phyloP scores from a whole-genome alignment of 768 basidiomycete genomes.

The Coprinellus micaceus region DNA sequence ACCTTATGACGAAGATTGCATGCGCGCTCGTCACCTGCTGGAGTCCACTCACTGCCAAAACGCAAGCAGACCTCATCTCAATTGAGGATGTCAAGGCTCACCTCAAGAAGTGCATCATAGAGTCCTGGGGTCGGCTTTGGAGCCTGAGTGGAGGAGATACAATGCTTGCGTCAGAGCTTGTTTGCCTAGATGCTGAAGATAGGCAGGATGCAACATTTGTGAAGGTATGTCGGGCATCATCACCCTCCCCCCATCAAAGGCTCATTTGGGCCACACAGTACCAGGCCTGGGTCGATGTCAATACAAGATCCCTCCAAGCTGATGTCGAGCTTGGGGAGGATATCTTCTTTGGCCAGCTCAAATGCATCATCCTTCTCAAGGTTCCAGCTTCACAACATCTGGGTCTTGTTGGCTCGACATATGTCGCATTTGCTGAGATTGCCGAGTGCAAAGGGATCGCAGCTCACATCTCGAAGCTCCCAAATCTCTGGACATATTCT shows the following conservation, averaged over 20 bases:
- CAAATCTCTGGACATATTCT: neutral
- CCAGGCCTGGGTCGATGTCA: neutral
- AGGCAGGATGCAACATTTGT: neutral
- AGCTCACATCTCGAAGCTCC: neutral
- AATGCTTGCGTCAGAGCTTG: constrained; percentile 5
- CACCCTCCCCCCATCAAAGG: neutral
- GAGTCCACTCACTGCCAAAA: neutral
- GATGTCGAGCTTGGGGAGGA: neutral
- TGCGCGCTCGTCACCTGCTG: neutral
- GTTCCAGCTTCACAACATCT: neutral
- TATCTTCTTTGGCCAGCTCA: neutral
- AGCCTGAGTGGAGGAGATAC: neutral
- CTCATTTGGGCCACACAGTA: neutral
- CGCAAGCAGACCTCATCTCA: neutral
- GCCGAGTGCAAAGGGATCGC: neutral
- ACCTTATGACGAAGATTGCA: neutral
- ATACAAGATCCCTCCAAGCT: neutral
- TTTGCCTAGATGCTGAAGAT: neutral
- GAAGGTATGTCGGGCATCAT: neutral
- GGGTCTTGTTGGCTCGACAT: neutral
- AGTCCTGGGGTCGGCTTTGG: neutral
- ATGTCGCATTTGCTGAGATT: neutral
- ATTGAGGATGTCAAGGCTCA: neutral
- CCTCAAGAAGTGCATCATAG: neutral
- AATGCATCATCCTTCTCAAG: neutral